phyloP scores from a whole-genome alignment of 768 basidiomycete species.

The Kwoniella dejecticola region DNA sequence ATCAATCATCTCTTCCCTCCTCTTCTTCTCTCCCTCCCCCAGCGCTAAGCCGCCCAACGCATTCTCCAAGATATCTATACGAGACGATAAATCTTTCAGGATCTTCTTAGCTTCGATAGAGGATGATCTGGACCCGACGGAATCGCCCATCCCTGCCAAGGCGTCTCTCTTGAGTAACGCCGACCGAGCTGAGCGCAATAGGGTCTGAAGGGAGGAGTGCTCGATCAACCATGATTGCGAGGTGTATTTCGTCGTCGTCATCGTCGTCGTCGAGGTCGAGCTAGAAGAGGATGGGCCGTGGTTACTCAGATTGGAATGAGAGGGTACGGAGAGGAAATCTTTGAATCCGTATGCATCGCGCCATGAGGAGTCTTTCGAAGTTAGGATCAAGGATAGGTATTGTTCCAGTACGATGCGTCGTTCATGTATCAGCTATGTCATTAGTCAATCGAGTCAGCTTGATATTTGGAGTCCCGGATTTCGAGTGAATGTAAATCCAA shows the following conservation, averaged over 20 bases:
- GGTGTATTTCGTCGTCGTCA: conserved; percentile 1
- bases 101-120: conserved; percentile 74
- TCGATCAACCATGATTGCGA: conserved; percentile 79
- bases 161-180: conserved; percentile 85
- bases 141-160: conserved; percentile 72
- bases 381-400: conserved; percentile 83
- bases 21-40: conserved; percentile 86
- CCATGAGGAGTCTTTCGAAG: conserved; percentile 79
- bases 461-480: no score
- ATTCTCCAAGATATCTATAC: conserved; percentile 71
- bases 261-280: background rate
- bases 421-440: conserved; percentile 66
- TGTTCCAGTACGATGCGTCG: conserved; percentile 73
- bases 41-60: conserved; percentile 70
- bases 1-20: conserved; percentile 85
- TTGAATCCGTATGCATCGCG: conserved; percentile 74
- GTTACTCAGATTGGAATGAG: conserved; percentile 10
- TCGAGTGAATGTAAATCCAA: no score
- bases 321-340: conserved; percentile 75
- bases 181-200: conserved; percentile 78
- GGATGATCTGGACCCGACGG: conserved; percentile 71
- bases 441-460: no score
- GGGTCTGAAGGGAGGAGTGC: conserved; percentile 72
- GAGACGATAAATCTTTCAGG: conserved; percentile 55
- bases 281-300: conserved; percentile 9